Conservation (phyloP, 1,139 yeast genomes). For the Scheffersomyces illinoinensis region DNA sequence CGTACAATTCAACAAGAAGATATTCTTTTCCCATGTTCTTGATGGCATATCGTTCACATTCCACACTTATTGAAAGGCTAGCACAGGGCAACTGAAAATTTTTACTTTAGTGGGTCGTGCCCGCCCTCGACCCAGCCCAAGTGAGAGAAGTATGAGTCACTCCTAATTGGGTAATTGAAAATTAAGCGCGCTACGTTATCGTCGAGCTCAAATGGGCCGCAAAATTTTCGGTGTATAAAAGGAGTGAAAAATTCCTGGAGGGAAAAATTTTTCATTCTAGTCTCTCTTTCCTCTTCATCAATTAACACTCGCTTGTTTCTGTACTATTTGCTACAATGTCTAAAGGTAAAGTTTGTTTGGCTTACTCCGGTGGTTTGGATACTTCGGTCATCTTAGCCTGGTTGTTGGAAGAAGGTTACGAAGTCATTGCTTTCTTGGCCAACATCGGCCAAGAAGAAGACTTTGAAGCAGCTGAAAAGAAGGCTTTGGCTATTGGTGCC, state of each 20-base stretch:
- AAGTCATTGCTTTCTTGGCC: conserved; percentile 96
- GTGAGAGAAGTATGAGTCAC: conserved; percentile 26
- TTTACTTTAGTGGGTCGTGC: neutral
- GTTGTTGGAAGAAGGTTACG: conserved; percentile 97
- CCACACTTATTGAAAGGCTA: neutral
- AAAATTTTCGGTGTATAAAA: conserved; percentile 22
- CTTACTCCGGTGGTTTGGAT: conserved; percentile 98
- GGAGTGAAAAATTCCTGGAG: conserved; percentile 13
- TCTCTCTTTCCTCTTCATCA: conserved; percentile 5
- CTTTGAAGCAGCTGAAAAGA: conserved; percentile 94
- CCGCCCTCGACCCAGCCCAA: neutral
- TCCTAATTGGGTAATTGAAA: conserved; percentile 36
- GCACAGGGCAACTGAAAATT: neutral
- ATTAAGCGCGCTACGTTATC: conserved; percentile 44
- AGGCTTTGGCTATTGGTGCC: conserved; percentile 96
- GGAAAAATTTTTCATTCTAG: conserved; percentile 19
- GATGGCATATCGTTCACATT: neutral
- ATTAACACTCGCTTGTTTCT: neutral
- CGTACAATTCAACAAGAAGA: neutral
- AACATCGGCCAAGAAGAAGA: conserved; percentile 99
- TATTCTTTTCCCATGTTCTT: neutral
- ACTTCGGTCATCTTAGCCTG: conserved; percentile 97
- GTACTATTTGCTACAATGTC: conserved; percentile 52
- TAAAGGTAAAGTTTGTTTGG: conserved; percentile 97
- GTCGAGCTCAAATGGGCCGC: conserved; percentile 8